Evolutionary conservation across 2,329 filamentous ascomycete species (phyloP).

Genomic region (Fusarium scirpi): DNA sequence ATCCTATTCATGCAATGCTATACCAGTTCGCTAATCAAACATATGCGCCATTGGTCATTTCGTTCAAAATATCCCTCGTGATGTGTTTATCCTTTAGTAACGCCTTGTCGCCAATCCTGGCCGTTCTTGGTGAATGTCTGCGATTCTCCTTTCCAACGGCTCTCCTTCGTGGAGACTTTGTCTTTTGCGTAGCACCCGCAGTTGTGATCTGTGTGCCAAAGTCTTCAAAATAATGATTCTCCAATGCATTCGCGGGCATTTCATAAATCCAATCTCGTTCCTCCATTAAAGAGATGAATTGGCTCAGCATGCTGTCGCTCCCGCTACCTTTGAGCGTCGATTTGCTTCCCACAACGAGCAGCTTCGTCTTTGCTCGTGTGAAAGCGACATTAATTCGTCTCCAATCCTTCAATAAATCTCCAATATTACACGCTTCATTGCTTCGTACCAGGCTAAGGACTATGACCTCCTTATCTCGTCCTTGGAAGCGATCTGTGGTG

Average conservation of each 20-base stretch:
- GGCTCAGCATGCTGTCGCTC: conserved; percentile 79
- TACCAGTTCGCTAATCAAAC: conserved; percentile 39
- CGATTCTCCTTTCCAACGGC: conserved; percentile 59
- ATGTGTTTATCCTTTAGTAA: conserved; percentile 76
- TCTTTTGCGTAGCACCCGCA: conserved; percentile 45
- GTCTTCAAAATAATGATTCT: conserved; percentile 76
- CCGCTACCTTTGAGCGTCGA: conserved; percentile 80
- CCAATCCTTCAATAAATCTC: conserved; percentile 92
- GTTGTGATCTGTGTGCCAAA: conserved; percentile 62
- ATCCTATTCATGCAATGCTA: conserved; percentile 28
- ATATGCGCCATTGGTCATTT: conserved; percentile 65
- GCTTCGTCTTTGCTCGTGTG: conserved; percentile 90
- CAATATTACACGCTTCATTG: conserved; percentile 85
- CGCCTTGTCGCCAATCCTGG: conserved; percentile 69
- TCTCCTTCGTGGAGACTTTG: conserved; percentile 49
- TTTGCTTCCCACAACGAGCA: conserved; percentile 87
- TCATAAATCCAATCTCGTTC: conserved; percentile 83
- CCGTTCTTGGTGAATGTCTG: conserved; percentile 64
- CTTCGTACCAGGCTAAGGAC: conserved; percentile 88
- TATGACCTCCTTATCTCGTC: conserved; percentile 93
- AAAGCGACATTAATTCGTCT: conserved; percentile 95
- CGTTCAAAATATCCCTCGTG: conserved; percentile 82
- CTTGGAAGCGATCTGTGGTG: conserved; percentile 96
- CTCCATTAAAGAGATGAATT: conserved; percentile 83
- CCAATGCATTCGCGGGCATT: conserved; percentile 71